Base-by-base conservation (phyloP, 1,284 basidiomycete genomes). In the Ustilago lituana region DNA sequence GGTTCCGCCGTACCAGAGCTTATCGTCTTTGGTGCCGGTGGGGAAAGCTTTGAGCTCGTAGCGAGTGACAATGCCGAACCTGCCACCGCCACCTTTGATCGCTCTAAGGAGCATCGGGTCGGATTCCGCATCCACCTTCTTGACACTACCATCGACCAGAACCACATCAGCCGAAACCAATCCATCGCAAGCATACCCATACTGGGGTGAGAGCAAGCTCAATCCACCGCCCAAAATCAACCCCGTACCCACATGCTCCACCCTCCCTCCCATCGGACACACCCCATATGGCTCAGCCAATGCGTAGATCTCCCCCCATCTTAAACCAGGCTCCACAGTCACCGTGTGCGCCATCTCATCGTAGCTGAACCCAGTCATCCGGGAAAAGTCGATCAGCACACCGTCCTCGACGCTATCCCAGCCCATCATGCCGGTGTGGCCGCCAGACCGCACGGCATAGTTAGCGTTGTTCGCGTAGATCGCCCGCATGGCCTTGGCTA, bases 361-460 rank as follows among this genome's bases (percentile, higher is more conserved):
- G 55, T 46, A 74, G 3, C 7, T 11, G 26, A 72, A 74, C 10
- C 4, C 19, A 12, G 37, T 67, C 53, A 76, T 51, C 8, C 31
- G 19, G 15, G 38, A 40, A 5, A 76, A 43, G 27, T 73, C 66
- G 24, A 76, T 51, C 20, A 76, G 38, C 0, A 76, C 47, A 15
- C 74, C 74, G 0, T 33, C 27, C 1, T 49, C 6, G 26, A 54
- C 52, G 35, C 45, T 52, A 46, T 74, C 62, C 57, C 65, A 73
- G 4, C 54, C 61, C 8, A 41, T 37, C 57, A 74, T 76, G 15
- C 64, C 56, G 6, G 74, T 58, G 33, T 76, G 74, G 3, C 74
- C 74, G 7, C 66, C 72, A 0, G 72, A 47, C 14, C 74, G 70
- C 11, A 76, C 58, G 14, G 72, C 72, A 40, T 74, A 74, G 19